Evolutionary conservation across 352 stramenopile genomes (phyloP).

Genomic region (Phytophthora hibernalis): DNA sequence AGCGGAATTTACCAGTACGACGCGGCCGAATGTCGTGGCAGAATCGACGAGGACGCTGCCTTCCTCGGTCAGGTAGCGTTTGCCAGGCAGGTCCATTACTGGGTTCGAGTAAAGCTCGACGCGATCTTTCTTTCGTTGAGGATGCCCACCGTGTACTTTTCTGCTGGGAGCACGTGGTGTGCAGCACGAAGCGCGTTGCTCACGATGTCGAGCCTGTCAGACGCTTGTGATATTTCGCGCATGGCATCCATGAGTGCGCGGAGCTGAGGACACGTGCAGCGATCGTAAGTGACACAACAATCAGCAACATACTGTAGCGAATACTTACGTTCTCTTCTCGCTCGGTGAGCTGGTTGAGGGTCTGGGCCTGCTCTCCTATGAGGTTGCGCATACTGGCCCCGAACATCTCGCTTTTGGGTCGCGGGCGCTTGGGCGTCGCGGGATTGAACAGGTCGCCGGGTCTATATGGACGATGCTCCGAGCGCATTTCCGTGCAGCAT

Average conservation of each 20-base stretch:
- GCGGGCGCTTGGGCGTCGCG: conserved; percentile 36
- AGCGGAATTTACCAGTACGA: conserved; percentile 54
- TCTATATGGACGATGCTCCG: conserved; percentile 28
- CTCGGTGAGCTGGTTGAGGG: conserved; percentile 54
- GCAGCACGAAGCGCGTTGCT: conserved; percentile 59
- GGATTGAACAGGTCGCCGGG: conserved; percentile 14
- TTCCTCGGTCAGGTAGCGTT: conserved; percentile 62
- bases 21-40: conserved; percentile 72
- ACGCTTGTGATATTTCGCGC: conserved; percentile 64
- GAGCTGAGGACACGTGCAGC: conserved; percentile 40
- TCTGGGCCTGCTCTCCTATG: conserved; percentile 57
- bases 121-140: conserved; percentile 70
- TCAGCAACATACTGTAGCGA: neutral
- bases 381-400: conserved; percentile 60
- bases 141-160: conserved; percentile 68
- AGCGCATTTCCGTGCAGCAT: conserved; percentile 43
- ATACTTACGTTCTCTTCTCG: conserved; percentile 61
- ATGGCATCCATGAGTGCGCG: conserved; percentile 70
- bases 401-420: conserved; percentile 57
- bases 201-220: conserved; percentile 60
- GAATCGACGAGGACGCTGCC: conserved; percentile 59
- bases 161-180: conserved; percentile 54
- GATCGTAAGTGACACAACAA: neutral
- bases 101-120: conserved; percentile 74
- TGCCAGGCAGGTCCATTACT: conserved; percentile 48